Evolutionary conservation across 1,139 yeast species (phyloP).

Genomic region (Insectozyma bohioensis): DNA sequence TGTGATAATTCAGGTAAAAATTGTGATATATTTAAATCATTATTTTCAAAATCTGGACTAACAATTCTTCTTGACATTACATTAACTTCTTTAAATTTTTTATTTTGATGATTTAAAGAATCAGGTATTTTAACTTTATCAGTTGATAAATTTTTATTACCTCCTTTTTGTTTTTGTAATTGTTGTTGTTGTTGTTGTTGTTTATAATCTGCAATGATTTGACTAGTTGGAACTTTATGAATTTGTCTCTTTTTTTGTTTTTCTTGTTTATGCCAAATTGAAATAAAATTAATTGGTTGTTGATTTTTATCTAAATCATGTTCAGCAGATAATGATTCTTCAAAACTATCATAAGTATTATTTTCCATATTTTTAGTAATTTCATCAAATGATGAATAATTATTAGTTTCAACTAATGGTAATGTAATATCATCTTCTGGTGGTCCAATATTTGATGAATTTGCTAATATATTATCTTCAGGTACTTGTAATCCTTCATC

Average conservation of each 20-base stretch:
- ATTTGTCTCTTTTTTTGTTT: slow-evolving; percentile 19
- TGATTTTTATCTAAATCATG: slow-evolving; percentile 30
- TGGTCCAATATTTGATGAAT: slow-evolving; percentile 45
- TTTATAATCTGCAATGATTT: slow-evolving; percentile 10
- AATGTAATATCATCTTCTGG: slow-evolving; percentile 38
- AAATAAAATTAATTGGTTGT: slow-evolving; percentile 28
- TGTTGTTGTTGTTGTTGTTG: slow-evolving; percentile 4
- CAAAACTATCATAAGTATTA: slow-evolving; percentile 24
- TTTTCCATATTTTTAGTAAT: slow-evolving; percentile 27
- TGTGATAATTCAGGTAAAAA: slow-evolving; percentile 48
- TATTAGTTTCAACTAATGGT: slow-evolving; percentile 36
- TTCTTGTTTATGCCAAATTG: slow-evolving; percentile 48
- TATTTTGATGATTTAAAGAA: slow-evolving; percentile 27
- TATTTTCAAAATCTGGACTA: slow-evolving; percentile 30
- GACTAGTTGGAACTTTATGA: slow-evolving; percentile 13
- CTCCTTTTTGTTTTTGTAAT: too few species aligned
- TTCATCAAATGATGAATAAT: slow-evolving; percentile 39
- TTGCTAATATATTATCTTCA: slow-evolving; percentile 28
- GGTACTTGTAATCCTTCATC: slow-evolving; percentile 12
- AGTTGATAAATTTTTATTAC: slow-evolving; percentile 4
- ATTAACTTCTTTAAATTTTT: slow-evolving; percentile 43
- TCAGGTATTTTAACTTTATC: slow-evolving; percentile 20
- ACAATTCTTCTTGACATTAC: slow-evolving; percentile 44
- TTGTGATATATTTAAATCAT: slow-evolving; percentile 38
- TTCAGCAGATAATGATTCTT: slow-evolving; percentile 46